A percentile compares a stretch with the other conserved stretches of the same genome.
These are phyloP conservation scores for Saccharomyces kudriavzevii DNA, from an alignment of 805 yeast species.

Conservation along the genomic window DNA sequence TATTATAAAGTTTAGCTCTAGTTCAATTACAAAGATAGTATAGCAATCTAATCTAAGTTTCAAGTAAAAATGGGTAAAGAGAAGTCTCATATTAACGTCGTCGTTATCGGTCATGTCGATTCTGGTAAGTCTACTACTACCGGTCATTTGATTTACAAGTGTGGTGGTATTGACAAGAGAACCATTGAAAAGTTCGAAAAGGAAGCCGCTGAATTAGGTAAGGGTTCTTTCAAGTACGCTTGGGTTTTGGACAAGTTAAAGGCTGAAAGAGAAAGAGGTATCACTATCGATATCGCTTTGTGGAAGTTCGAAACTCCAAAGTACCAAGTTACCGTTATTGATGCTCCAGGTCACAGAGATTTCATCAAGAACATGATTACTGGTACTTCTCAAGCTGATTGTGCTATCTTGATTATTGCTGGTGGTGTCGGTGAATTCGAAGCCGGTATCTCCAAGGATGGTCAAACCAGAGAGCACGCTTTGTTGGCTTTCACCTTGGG, in stretches of 20 bases:
- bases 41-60: conserved; percentile 4
- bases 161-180: conserved; percentile 99
- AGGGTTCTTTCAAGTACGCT: conserved; percentile 96
- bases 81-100: conserved; percentile 98
- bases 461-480: conserved; percentile 95
- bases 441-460: conserved; percentile 91
- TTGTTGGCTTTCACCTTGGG: conserved; percentile 83
- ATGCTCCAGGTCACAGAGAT: conserved; percentile 95
- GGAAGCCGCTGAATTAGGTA: conserved; percentile 96
- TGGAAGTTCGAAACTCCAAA: conserved; percentile 91
- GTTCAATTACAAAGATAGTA: conserved; percentile 1
- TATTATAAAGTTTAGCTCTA: neutral
- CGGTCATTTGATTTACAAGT: conserved; percentile 98
- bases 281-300: conserved; percentile 88
- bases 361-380: conserved; percentile 94
- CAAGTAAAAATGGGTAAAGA: conserved; percentile 66
- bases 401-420: conserved; percentile 85
- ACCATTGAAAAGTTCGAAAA: conserved; percentile 96
- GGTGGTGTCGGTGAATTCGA: conserved; percentile 93
- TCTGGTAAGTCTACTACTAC: conserved; percentile 98
- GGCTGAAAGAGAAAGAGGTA: conserved; percentile 97
- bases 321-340: conserved; percentile 84
- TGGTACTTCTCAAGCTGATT: conserved; percentile 91
- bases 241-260: conserved; percentile 93
- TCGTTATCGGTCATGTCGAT: conserved; percentile 99